These are phyloP conservation scores for Mycothermus thermophilus DNA, from an alignment of 495 filamentous ascomycete genomes.

Conservation along the genomic window DNA sequence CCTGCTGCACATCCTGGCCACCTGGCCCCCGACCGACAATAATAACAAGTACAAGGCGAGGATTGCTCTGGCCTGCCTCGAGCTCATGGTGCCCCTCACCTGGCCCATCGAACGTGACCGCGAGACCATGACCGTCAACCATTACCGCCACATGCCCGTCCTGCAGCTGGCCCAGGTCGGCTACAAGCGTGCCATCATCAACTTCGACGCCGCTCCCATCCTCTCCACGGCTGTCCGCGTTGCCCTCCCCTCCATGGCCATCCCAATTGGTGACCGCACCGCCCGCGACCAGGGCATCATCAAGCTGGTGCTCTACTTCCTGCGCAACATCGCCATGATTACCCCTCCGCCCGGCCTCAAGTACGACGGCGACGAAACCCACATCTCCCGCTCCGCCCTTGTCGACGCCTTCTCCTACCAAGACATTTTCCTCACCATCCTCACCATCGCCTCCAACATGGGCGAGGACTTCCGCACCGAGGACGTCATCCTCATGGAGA, in stretches of 20 bases:
- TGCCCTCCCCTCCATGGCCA: constrained; percentile 76
- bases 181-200: constrained; percentile 82
- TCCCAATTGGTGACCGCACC: constrained; percentile 59
- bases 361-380: constrained; percentile 61
- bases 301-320: constrained; percentile 73
- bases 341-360: constrained; percentile 44
- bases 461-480: constrained; percentile 83
- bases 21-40: constrained; percentile 60
- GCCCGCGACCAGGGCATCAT: constrained; percentile 84
- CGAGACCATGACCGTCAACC: constrained; percentile 76
- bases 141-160: constrained; percentile 79
- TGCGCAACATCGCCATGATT: constrained; percentile 81
- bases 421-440: constrained; percentile 71
- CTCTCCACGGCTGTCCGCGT: constrained; percentile 65
- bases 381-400: constrained; percentile 73
- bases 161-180: constrained; percentile 72
- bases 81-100: constrained; percentile 85
- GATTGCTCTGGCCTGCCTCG: constrained; percentile 67
- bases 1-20: constrained; percentile 73
- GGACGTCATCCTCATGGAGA: constrained; percentile 75
- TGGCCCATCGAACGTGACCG: constrained; percentile 77
- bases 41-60: constrained; percentile 59
- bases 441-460: constrained; percentile 81
- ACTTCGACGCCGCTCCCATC: constrained; percentile 59
- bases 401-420: constrained; percentile 82